Evolutionary conservation across 352 stramenopile genomes (phyloP).

Genomic region (Pythium dissimile): DNA sequence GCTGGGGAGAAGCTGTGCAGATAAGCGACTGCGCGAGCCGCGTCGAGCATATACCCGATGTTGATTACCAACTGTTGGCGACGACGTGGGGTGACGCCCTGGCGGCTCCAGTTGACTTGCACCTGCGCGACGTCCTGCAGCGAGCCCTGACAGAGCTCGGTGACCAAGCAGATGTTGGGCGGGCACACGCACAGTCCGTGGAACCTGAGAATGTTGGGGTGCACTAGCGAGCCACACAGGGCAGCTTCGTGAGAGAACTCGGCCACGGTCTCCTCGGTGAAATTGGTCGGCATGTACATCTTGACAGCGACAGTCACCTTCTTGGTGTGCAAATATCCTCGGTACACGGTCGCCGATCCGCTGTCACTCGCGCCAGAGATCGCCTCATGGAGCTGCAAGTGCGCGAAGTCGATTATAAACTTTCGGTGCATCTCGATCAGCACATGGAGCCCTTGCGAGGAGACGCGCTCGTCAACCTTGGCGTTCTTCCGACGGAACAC

Average conservation of each 20-base stretch:
- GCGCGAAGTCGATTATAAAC: conserved; percentile 66
- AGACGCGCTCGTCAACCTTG: conserved; percentile 14
- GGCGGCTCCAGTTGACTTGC: not conserved
- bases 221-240: conserved; percentile 30
- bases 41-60: conserved; percentile 39
- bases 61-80: conserved; percentile 27
- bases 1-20: conserved; percentile 42
- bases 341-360: conserved; percentile 24
- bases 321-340: conserved; percentile 27
- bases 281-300: conserved; percentile 39
- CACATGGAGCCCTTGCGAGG: conserved; percentile 33
- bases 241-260: conserved; percentile 39
- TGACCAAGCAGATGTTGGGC: conserved; percentile 44
- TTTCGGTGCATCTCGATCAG: conserved; percentile 64
- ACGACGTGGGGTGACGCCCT: not conserved
- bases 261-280: conserved; percentile 35
- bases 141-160: conserved; percentile 41
- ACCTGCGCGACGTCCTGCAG: conserved; percentile 22
- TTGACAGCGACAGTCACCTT: conserved; percentile 39
- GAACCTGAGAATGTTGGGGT: conserved; percentile 44
- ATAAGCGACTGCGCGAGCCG: conserved; percentile 34
- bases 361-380: conserved; percentile 18
- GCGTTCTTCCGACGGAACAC: conserved; percentile 24
- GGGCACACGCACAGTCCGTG: conserved; percentile 47
- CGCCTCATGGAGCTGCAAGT: conserved; percentile 38